Base-by-base conservation (phyloP, 306 rosid genomes). In the Ammopiptanthus mongolicus region DNA sequence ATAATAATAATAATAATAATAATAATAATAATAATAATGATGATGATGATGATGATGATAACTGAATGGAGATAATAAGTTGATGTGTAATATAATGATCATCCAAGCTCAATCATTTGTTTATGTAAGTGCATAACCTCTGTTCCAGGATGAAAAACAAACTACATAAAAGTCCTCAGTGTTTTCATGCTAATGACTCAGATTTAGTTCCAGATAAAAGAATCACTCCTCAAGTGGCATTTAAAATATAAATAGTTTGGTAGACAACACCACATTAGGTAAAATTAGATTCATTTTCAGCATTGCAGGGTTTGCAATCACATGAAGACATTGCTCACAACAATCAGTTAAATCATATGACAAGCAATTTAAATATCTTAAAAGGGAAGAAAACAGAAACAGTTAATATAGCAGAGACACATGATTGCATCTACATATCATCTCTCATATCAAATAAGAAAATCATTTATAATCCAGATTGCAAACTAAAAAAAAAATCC, bases 401-500 rank as follows among this genome's bases (percentile, higher is more conserved):
- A 3, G 31, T 39, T 21, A 25, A 70, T 12, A 4, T 21, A 25
- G 5, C 17, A 21, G 44, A 42, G 11, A 60, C 42, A 70, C 82
- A 70, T 1, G 53, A 55, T 33, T 64, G 64, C 63, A 65, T 64
- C 56, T 65, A 52, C 74, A 56, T 6, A 46, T 65, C 19, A 17
- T 29, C 51, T 71, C 8, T n/a, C 62, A 42, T 48, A 47, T 52
- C 52, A 18, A 39, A 60, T 57, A 41, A 25, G 47, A 50, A 17
- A 70, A 11, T 29, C 25, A 23, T 60, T 44, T 6, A 50, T 37
- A 69, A 37, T 29, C 65, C 48, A 78, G 51, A 71, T 39, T 39
- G 52, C 52, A 71, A 50, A 33, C 22, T 53, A 76, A 69, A 6
- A 60, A 48, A 71, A 34, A 23, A 41, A 64, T 63, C 65, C 68